Base-by-base conservation (phyloP, 2,329 filamentous ascomycete species). In the Fusarium sp. region DNA sequence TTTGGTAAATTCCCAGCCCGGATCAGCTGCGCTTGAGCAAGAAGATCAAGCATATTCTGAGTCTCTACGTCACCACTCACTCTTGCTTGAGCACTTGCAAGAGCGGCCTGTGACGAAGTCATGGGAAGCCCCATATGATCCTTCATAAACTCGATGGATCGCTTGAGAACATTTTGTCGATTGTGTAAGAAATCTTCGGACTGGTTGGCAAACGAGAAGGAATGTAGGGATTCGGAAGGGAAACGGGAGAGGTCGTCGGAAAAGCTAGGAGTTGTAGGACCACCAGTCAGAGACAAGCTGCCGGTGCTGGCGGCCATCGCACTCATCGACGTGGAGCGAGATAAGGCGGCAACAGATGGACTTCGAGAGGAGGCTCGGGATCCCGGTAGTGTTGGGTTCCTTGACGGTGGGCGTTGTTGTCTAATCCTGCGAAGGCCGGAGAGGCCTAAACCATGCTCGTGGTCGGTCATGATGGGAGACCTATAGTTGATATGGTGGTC, bases 191-290 rank as follows among this genome's bases (percentile, higher is more conserved):
- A 90, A 67, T 98, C 95, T 76, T 97, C 95, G 5, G 95, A 95
- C 80, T 97, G 95, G 73, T 97, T 93, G 40, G 96, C 94, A 79
- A 99, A 99, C 14, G 95, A 98, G 82, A 99, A 99, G 3, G 96
- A 99, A 80, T 99, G 96, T 46, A 99, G 84, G 7, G 96, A 99
- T 78, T 99, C 96, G 73, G 93, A 94, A 2, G 96, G 95, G 78
- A 99, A 99, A 51, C 95, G 91, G 45, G 91, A 91, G 45, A 99
- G 87, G 77, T 99, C 96, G 83, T 98, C 96, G 75, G 90, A 88
- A 76, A 94, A 94, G 66, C 88, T 88, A 24, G 94, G 93, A 22
- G 94, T 94, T 20, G 86, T 84, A 24, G 91, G 90, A 7, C 86
- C 90, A n/a, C 89, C 84, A 10, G 87, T 83, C 26, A 89, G 77